Evolutionary conservation across 169 alveolate genomes (phyloP), one percentile per base, ranked within the genome.

Genomic region (Plasmodium malariae): DNA sequence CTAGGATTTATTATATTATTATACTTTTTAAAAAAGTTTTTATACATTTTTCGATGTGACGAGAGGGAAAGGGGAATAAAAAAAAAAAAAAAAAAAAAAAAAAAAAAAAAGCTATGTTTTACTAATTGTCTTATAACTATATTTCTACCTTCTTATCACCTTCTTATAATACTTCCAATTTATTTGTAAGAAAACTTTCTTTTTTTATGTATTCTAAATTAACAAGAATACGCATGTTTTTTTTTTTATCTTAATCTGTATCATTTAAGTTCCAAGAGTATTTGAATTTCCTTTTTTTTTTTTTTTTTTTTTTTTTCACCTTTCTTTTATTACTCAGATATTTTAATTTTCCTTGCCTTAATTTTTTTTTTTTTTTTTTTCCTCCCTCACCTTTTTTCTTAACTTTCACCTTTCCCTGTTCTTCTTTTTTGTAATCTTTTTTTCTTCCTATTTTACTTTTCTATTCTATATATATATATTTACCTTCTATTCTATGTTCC

Each of bases 181-280:
- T 62, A 62, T 36, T 14, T 62, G 62, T 62, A 76, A 76, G 68
- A 70, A 73, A 55, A 45, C 45, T 60, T 76, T 62, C 89, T 63
- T 48, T 76, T 76, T 71, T 32, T 32, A 51, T 21, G 36, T 45
- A 76, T 45, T 70, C 65, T 54, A 19, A 51, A 11, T 54, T 43
- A 34, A 76, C 74, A 62, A 36, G 19, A 60, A 76, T 76, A 62
- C 59, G 45, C 89, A 62, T 76, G 45, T 76, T 76, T 45, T 45
- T 76, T 74, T 48, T 43, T 70, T 70, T 60, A 88, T 72, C 83
- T 48, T 32, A 37, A 37, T 17, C 71, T 17, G 80, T 68, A 37
- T 88, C 72, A 34, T n/a, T n/a, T n/a, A n/a, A n/a, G n/a, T n/a
- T n/a, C n/a, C n/a, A n/a, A n/a, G n/a, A n/a, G n/a, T n/a, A n/a